Evolutionary conservation across 2,329 filamentous ascomycete genomes (phyloP).

Genomic region (Thermothelomyces thermophilus): DNA sequence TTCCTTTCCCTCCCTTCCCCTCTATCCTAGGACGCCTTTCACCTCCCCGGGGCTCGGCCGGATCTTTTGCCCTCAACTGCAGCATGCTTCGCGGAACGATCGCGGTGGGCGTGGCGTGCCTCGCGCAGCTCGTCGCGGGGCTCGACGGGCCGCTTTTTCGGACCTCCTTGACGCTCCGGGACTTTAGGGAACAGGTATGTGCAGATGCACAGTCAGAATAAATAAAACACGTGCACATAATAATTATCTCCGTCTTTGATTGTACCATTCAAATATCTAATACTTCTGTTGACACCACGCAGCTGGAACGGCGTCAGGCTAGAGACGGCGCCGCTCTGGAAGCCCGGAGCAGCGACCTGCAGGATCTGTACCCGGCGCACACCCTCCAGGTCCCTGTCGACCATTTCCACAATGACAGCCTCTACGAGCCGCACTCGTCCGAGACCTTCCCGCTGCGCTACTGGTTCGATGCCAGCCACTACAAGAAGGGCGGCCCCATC

Average conservation of each 20-base stretch:
- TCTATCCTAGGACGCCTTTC: background rate
- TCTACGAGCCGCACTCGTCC: conserved; percentile 69
- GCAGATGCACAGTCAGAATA: too few species aligned
- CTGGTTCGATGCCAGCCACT: conserved; percentile 74
- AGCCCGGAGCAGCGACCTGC: conserved; percentile 9
- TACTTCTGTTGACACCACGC: background rate
- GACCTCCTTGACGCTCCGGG: conserved; percentile 17
- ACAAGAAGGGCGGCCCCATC: conserved; percentile 71
- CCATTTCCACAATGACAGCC: conserved; percentile 74
- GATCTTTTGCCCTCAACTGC: conserved; percentile 1
- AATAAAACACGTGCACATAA: too few species aligned
- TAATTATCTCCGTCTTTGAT: background rate
- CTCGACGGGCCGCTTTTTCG: conserved; percentile 14
- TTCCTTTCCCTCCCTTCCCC: too few species aligned
- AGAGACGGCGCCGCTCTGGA: conserved; percentile 1
- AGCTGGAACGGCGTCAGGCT: conserved; percentile 7
- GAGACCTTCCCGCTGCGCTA: conserved; percentile 66
- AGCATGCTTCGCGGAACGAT: conserved; percentile 4
- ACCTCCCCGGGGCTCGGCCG: too few species aligned
- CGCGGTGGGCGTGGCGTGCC: background rate
- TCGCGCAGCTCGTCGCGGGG: conserved; percentile 11
- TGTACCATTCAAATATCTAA: too few species aligned
- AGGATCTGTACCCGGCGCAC: conserved; percentile 32
- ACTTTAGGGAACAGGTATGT: conserved; percentile 19
- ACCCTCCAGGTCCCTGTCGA: conserved; percentile 55